Base-by-base conservation (phyloP, 805 yeast species). In the Wickerhamiella kurtzmanii region DNA sequence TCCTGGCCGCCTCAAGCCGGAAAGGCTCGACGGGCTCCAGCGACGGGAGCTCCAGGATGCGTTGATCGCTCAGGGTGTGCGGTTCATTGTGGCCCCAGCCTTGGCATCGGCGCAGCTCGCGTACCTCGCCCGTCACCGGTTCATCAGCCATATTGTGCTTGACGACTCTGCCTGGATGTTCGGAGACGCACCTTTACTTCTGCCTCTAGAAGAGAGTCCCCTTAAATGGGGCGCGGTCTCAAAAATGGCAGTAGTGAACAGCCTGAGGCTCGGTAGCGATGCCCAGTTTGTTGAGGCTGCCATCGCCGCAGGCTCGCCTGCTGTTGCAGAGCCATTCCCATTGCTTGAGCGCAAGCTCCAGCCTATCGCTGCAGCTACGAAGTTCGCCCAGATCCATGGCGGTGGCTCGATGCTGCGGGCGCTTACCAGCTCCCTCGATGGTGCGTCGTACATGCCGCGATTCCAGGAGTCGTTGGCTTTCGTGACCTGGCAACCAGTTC, bases 41-140 rank as follows among this genome's bases (percentile, higher is more conserved):
- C 45, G 50, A 15, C 50, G 57, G 35, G 44, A 50, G 35, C 37
- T 86, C 51, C 67, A 82, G 48, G 64, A 68, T 20, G 73, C 75
- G 46, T 75, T 89, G 48, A 69, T 71, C 35, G 73, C 71, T 18
- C 68, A 71, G 43, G 72, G 68, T 2, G 64, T 84, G 11, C 81
- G 79, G 49, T 88, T 73, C 59, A 63, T 86, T 48, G 75, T 87
- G 11, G 82, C 95, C 35, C 97, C 97, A 3, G 87, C 78, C 59
- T 71, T 78, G 40, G 77, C 96, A 0, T 78, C 86, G 65, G 74
- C 79, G 37, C 96, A 89, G 63, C 69, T 92, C 56, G 76, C 82
- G 4, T 86, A 85, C 57, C 65, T 89, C 56, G 71, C 53, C 50
- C 73, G 73, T 41, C 68, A 68, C 43, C 70, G 68, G 0, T 64